Base-by-base conservation (phyloP, 2,329 filamentous ascomycete genomes). In the Coniochaeta prunicola region DNA sequence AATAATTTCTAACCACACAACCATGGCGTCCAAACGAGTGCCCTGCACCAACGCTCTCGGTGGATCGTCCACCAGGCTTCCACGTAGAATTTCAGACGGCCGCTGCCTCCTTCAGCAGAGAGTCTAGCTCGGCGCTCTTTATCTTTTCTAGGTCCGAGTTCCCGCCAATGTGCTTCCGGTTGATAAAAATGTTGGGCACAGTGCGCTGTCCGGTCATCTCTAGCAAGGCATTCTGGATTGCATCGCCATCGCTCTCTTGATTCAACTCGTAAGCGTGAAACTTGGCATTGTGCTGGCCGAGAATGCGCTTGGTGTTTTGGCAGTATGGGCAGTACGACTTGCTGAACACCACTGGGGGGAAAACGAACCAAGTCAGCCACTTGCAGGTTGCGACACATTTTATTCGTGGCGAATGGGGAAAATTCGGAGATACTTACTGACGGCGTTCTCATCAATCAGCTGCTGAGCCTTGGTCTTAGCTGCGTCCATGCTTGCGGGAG, bases 291-390 rank as follows among this genome's bases (percentile, higher is more conserved):
- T 86, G 67, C 59, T 85, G 79, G 69, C 80, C 83, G 67, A 99
- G 80, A 56, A 91, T 80, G 59, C 80, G 70, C 86, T 97, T 97
- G 66, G 88, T 86, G 61, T 86, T 80, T 60, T 77, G 81, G 83
- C 93, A 97, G 84, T 96, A 96, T 13, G 92, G 92, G 84, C 94
- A 99, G 80, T 91, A 96, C 17, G 88, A 91, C 81, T 99, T 99
- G 77, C 89, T 92, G 83, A 99, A 99, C 73, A 99, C 90, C 68
- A 94, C 90, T 90, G 56, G 38, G 26, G 60, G 59, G 53, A 58
- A 58, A n/a, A 17, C 4, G 17, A 17, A 15, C 15, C 36, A 40
- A 1, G 53, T 56, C 19, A 56, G 54, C 21, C 6, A n/a, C 15
- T 30, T 34, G 40, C 3, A 34, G 36, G 24, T 50, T 57, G 19